These are phyloP conservation scores for Cystobasidium tubakii DNA, from an alignment of 768 basidiomycete species.

Conservation along the genomic window DNA sequence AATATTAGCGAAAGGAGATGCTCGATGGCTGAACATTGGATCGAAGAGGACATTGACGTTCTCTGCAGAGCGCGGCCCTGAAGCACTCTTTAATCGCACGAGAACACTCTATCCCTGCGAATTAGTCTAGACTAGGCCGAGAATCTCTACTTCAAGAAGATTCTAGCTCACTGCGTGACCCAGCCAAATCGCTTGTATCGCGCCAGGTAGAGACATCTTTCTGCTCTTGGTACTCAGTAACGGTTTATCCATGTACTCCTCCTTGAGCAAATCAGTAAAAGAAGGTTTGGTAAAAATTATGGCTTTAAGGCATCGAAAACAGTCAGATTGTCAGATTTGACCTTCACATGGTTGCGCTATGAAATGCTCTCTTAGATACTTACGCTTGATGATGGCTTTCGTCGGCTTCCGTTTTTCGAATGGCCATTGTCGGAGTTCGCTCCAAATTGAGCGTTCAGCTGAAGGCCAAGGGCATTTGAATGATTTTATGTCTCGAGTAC, in stretches of 20 bases:
- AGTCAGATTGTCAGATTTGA: no score
- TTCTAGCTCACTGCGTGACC: slow-evolving; percentile 14
- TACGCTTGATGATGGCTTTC: background rate
- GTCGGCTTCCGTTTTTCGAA: background rate
- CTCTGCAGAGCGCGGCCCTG: no score
- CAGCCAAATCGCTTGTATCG: background rate
- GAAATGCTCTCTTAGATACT: background rate
- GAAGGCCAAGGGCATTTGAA: slow-evolving; percentile 2
- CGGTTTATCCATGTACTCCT: no score
- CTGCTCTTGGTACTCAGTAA: no score
- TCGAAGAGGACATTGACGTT: slow-evolving; percentile 21
- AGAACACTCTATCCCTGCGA: slow-evolving; percentile 1
- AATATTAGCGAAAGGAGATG: background rate
- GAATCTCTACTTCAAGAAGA: background rate
- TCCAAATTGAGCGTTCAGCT: background rate
- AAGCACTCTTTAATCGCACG: background rate
- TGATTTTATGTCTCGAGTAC: no score
- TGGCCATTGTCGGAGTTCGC: background rate
- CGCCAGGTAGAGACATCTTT: no score
- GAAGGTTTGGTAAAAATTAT: background rate
- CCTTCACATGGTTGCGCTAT: no score
- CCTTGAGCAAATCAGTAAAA: background rate
- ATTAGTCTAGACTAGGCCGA: background rate
- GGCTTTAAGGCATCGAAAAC: background rate
- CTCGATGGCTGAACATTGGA: slow-evolving; percentile 20